Base-by-base conservation (phyloP, 176 grass and related monocot species). In the Otatea glauca region DNA sequence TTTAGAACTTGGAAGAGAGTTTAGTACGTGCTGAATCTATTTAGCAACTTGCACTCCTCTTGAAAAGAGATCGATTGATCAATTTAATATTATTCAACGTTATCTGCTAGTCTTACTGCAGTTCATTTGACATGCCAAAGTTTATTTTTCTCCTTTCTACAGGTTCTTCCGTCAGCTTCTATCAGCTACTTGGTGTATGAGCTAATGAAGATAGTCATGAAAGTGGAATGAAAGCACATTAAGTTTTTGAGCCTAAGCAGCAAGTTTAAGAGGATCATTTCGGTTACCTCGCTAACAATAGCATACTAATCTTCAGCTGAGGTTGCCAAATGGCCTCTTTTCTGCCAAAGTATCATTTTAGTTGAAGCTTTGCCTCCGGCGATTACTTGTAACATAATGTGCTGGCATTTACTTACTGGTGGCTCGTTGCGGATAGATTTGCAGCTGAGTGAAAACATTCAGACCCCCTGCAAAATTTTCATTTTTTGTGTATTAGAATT, bases 131-230 rank as follows among this genome's bases (percentile, higher is more conserved):
- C 10, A 39, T 76, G 15, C 65, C 77, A 29, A 37, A 35, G 6
- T 74, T 60, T 85, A 7, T 47, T 84, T 68, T 77, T 76, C 67
- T 84, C 49, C 12, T 42, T 42, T 76, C 39, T 89, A n/a, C 84
- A 99, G 97, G 97, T 99, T 77, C 62, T 96, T 70, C 97, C 97
- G 9, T 99, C 97, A 1, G 97, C 97, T 1, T 96, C 97, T 15
- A 99, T 94, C 81, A 99, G 97, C 55, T 99, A 99, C 77, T 96
- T 99, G 15, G 90, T 99, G 68, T 99, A 99, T 2, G 93, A 99
- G 76, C 62, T 99, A 75, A 99, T 96, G 93, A 99, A 96, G 91
- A 99, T 99, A 94, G 88, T 99, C 55, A 51, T 94, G 53, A 89
- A 99, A 92, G 97, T 99, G 75, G 92, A 99, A 74, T 99, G 88